Percentiles rank a stretch among this genome's conserved stretches.
Evolutionary conservation across 805 yeast species (phyloP).

Genomic region (Saccharomycopsis oosterbeekiorum): DNA sequence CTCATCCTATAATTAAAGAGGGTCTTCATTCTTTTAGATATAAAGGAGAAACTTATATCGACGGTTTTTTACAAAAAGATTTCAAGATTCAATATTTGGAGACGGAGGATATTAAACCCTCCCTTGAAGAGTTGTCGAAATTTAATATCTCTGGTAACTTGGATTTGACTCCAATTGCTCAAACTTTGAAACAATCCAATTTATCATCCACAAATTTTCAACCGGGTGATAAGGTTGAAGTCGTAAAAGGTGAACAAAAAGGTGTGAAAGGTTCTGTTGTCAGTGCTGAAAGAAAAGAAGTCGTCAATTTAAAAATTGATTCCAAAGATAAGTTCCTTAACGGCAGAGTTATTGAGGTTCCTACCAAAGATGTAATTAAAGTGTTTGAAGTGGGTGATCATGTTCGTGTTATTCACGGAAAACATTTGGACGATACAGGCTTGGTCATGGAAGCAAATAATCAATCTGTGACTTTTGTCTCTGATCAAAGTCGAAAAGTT

Average conservation of each 20-base stretch:
- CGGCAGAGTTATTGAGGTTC: constrained; percentile 66
- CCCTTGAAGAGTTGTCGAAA: constrained; percentile 76
- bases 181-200: constrained; percentile 61
- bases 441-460: constrained; percentile 73
- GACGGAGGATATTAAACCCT: constrained; percentile 75
- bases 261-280: constrained; percentile 80
- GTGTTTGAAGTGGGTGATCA: constrained; percentile 89
- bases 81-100: constrained; percentile 75
- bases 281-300: constrained; percentile 36
- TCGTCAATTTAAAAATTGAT: constrained; percentile 41
- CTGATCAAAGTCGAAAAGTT: constrained; percentile 83
- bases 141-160: constrained; percentile 79
- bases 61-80: constrained; percentile 82
- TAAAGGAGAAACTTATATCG: constrained; percentile 78
- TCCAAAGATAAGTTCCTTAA: constrained; percentile 31
- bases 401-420: constrained; percentile 85
- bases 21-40: constrained; percentile 56
- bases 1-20: constrained; percentile 57
- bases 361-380: constrained; percentile 72
- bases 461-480: constrained; percentile 80
- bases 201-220: constrained; percentile 57
- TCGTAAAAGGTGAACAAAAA: constrained; percentile 86
- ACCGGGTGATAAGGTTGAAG: constrained; percentile 90
- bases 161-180: constrained; percentile 79
- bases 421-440: constrained; percentile 90